Percentiles rank a stretch among this genome's conserved stretches.
Conservation (phyloP, 73 alveolate species). For the Tetrahymena elliotti region DNA sequence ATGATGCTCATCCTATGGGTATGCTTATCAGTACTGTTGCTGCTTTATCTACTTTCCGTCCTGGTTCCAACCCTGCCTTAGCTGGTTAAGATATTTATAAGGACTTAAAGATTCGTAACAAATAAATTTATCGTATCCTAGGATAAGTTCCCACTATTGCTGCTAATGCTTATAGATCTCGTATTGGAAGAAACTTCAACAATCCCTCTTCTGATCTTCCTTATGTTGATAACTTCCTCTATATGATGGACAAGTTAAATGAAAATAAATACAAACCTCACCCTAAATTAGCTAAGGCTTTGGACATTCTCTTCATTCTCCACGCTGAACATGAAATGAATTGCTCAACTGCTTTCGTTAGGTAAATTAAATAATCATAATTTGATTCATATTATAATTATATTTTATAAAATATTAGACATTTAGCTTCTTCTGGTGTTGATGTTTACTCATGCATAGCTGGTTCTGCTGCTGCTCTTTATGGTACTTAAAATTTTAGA, state of each 20-base stretch:
- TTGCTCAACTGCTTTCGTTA: constrained; percentile 88
- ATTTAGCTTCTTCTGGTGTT: constrained; percentile 41
- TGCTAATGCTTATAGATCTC: constrained; percentile 74
- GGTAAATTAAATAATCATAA: neutral
- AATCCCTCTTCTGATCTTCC: constrained; percentile 62
- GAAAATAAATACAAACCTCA: constrained; percentile 78
- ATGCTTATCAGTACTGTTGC: constrained; percentile 73
- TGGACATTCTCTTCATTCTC: constrained; percentile 77
- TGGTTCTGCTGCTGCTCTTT: constrained; percentile 48
- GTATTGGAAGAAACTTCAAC: constrained; percentile 74
- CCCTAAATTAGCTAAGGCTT: constrained; percentile 71
- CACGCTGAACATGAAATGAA: constrained; percentile 92
- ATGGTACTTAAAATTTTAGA: constrained; percentile 32
- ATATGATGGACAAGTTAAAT: constrained; percentile 73
- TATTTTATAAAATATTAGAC: neutral
- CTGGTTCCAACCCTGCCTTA: constrained; percentile 86
- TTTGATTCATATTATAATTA: neutral
- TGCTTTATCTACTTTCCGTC: constrained; percentile 78
- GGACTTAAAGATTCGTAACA: constrained; percentile 31
- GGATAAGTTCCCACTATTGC: constrained; percentile 85
- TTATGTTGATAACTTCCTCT: constrained; percentile 84
- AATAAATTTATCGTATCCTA: constrained; percentile 68
- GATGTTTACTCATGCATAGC: constrained; percentile 44
- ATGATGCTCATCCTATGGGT: constrained; percentile 89
- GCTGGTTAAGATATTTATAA: constrained; percentile 49